Base-by-base conservation (phyloP, 306 rosid genomes). In the Amphicarpaea edgeworthii region DNA sequence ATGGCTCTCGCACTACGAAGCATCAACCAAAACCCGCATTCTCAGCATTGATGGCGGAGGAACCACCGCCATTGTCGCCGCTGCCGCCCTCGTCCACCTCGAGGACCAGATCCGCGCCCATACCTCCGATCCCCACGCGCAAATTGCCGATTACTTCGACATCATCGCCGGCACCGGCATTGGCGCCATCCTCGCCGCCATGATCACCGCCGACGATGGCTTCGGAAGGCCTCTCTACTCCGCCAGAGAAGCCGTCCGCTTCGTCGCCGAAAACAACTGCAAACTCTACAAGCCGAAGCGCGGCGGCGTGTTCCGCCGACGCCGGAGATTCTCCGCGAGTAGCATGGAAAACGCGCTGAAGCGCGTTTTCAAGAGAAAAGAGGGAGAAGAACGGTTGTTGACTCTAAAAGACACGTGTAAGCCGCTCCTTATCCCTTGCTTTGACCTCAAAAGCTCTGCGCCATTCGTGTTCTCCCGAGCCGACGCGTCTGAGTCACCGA, bases 11-110 rank as follows among this genome's bases (percentile, higher is more conserved):
- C 97, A 88, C 86, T 87, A 85, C 54, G 83, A 87, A 77, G 17
- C 79, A 73, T 19, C 89, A 2, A 46, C 77, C 81, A 92, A 87
- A 90, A 88, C 89, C 47, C 96, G 98, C 75, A 87, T 96, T 15
- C 98, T 96, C 74, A 87, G 93, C 86, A 92, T 96, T 40, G 99
- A 96, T 78, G 99, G 99, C 8, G 97, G 99, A 3, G 96, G 96
- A 59, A 92, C 91, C 78, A 70, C 92, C 32, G 86, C 82, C 81
- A 77, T 83, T 80, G 97, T 96, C 20, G 88, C 96, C 67, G 98
- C 89, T 1, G 84, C 93, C 0, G 67, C 97, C 24, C 87, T 96
- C 7, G 6, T 96, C 41, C 96, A 86, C 73, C 96, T 96, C 15
- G 96, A 96, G 84, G 91, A 92, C 76, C 99, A 92, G 99, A 92